Evolutionary conservation across 768 basidiomycete genomes (phyloP), one percentile per base, ranked within the genome.

Genomic region (Dictyophora rubrovolvata): DNA sequence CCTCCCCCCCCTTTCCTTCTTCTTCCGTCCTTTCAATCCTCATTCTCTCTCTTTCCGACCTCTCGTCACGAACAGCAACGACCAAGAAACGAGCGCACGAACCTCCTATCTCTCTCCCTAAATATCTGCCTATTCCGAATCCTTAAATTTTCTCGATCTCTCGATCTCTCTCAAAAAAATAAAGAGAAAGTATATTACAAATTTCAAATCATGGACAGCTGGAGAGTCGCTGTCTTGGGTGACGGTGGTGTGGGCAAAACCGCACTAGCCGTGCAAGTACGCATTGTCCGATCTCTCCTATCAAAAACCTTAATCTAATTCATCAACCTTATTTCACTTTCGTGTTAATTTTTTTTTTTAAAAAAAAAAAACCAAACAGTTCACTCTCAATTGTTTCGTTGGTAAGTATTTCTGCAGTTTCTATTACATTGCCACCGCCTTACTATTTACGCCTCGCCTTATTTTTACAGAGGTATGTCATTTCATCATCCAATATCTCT

Each of bases 171-270:
- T 28, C 7, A 28, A 28, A 28, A 28, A 28, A 28, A 28, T 2
- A 28, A 7, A 28, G 28, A 28, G 28, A 28, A 28, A 28, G 28
- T 28, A 28, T 28, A 28, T 28, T 42, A 12, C 42, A 12, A 42
- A 42, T 42, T 20, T n/a, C 7, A 23, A 34, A 53, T 35, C 33
- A 92, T 93, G 90, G 90, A 93, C 77, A 87, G 85, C 71, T 93
- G 90, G 90, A 87, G 92, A 78, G 87, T 96, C 66, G 92, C 93
- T 62, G 91, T 96, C 65, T 81, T 96, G 60, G 93, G 93, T 64
- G 93, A 97, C 75, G 93, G 93, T 74, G 93, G 93, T 75, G 93
- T 97, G 52, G 93, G 93, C 60, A 97, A 97, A 79, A 96, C 93
- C 60, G 93, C 93, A 42, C 73, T 97, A 67, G 93, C 93, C 64